Evolutionary conservation across 2,329 filamentous ascomycete species (phyloP), one percentile per base, ranked within the genome.

Genomic region (Zymoseptoria tritici): DNA sequence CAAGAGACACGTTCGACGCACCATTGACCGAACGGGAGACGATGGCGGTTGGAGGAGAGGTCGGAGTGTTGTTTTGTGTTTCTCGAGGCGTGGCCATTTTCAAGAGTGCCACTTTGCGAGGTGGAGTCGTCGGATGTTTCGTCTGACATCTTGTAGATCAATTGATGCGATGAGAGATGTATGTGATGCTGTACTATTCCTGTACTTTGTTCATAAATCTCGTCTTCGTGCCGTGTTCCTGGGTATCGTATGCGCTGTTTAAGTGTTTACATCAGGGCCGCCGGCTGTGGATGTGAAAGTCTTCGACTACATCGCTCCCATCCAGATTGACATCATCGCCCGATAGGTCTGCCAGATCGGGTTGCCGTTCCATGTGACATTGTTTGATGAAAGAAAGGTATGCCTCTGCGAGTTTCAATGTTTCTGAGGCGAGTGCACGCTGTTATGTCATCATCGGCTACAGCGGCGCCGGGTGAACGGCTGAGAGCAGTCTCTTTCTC

Each of bases 1-100:
- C 63, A 66, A 58, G 57, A 57, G 54, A 66, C 60, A 49, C 56
- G 56, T 36, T 58, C 42, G 21, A 4, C 54, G 9, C 65, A 54
- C 64, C 64, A 66, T 56, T 58, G 42, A 21, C 36, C 21, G 51
- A 66, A 60, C 52, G 64, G 59, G 2, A 61, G 59, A 42, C 58
- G 58, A 51, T 61, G 52, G 56, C 22, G 56, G 49, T 57, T 51
- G 22, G 22, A 19, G 11, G 52, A 19, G 2, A 8, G 13, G 42
- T 51, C 49, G 46, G 24, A 29, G 53, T 9, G 19, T 19, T 46
- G 21, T 29, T 20, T 31, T 29, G 22, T 42, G n/a, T 26, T 21
- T 49, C 9, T n/a, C 4, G 42, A 26, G 8, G 31, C 19, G 42
- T 56, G 36, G 20, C 54, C 46, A 8, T 56, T 16, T 24, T 56